A percentile compares a stretch with the other conserved stretches of the same genome.
Evolutionary conservation across 257 asterid genomes (phyloP).

Genomic region (Nicotiana paniculata): DNA sequence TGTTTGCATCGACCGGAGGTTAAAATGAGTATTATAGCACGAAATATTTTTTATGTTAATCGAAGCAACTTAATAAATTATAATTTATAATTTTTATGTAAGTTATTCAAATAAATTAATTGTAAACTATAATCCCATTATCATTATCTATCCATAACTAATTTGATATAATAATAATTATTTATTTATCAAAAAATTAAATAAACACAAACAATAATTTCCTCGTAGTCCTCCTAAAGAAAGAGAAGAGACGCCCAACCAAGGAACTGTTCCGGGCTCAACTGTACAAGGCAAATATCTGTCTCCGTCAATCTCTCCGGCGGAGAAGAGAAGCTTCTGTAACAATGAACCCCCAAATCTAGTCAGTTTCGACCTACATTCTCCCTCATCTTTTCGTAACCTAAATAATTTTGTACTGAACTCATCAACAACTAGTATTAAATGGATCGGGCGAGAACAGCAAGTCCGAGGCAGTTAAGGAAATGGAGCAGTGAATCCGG

Average conservation of each 20-base stretch:
- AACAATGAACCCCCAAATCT: background rate
- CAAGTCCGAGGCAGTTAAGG: constrained; percentile 32
- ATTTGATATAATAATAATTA: no score
- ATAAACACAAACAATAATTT: no score
- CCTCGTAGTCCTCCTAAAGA: no score
- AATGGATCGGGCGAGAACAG: constrained; percentile 16
- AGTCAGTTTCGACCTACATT: background rate
- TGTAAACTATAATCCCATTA: no score
- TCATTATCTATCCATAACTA: no score
- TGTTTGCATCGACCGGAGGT: no score
- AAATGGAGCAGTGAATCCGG: constrained; percentile 79
- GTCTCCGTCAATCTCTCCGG: constrained; percentile 13
- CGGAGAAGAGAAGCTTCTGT: background rate
- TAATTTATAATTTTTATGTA: no score
- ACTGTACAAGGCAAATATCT: background rate
- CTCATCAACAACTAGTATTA: background rate
- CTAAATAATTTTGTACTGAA: background rate
- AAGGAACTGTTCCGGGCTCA: background rate
- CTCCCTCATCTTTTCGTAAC: background rate
- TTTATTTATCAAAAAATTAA: no score
- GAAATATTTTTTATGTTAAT: no score
- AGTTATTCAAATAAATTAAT: no score
- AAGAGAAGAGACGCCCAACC: background rate
- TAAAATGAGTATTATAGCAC: no score
- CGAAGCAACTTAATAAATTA: no score